Evolutionary conservation across 2,329 filamentous ascomycete genomes (phyloP), one percentile per base, ranked within the genome.

Genomic region (Monosporascus sp.): DNA sequence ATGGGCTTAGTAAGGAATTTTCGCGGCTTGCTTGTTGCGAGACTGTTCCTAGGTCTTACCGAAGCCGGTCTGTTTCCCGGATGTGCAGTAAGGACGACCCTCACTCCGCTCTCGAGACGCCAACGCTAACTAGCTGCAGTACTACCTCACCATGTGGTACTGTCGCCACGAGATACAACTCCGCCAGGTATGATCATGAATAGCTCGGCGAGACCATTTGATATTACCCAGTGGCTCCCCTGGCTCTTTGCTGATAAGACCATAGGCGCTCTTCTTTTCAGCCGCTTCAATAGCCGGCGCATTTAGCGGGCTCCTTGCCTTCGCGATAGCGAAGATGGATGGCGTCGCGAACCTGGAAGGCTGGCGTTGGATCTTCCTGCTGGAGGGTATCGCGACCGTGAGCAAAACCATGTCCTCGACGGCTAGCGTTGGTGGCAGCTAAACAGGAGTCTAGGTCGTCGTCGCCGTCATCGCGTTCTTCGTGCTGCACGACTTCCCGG

Each of bases 221-320:
- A 17, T 2, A 22, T 22, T 6, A n/a, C 27, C 6, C 14, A 16
- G 24, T 34, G 14, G 14, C 43, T 48, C 31, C 31, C 31, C 11
- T 34, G 31, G 31, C 9, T 34, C 9, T 34, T 5, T 38, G 40
- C 38, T 57, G 49, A 59, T 24, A 7, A 11, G 14, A 43, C 22
- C 2, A 14, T 11, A 61, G 56, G 88, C 90, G 1, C 81, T 92
- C 50, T 93, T 94, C 77, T 95, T 93, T 74, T 89, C 87, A 0
- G 88, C 89, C 0, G 89, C 90, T 0, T 89, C 90, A 0, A 74
- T 94, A 0, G 88, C 90, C 0, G 90, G 90, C 1, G 90, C 86
- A 0, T 91, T 91, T 60, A 87, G 85, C 58, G 88, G 88, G 4
- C 76, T 91, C 3, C 73, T 91, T 1, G 87, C 88, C 0, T 87